Evolutionary conservation across 2,329 filamentous ascomycete genomes (phyloP), one percentile per base, ranked within the genome.

Genomic region (Dichotomopilus funicola): DNA sequence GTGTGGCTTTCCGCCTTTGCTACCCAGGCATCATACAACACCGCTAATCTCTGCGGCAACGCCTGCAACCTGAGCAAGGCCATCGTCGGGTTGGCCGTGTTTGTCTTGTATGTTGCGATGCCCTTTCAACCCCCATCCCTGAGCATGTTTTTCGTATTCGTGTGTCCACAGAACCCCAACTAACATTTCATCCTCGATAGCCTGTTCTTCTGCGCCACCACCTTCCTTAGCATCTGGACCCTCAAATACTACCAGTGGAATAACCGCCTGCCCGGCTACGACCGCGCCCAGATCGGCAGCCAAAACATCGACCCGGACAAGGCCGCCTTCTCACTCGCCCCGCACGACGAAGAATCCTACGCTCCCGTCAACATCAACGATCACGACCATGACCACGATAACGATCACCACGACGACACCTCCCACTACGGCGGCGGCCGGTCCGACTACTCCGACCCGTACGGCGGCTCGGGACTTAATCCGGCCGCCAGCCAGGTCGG

Each of bases 1-100:
- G 70, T 87, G 59, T 87, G 84, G 83, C 73, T 88, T 44, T 84
- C 83, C 2, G 84, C 79, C 13, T 87, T 87, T 66, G 79, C 84
- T 35, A 78, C 81, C 13, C 81, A 87, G 65, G 83, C 85, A 2
- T 75, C 80, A 7, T 87, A 81, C 71, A 86, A 87, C 70, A 74
- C 75, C 3, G 73, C 74, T 27, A 75, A 74, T 57, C 70, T 74
- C 34, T 86, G 83, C 63, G 79, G 79, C 2, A 68, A 72, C 36
- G 80, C 71, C 40, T 87, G 85, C 67, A 68, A 71, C n/a, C 67
- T 81, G 48, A 85, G 82, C 73, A 85, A 84, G 66, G 81, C 74
- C 54, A 75, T 85, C 58, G 83, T 87, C 31, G 84, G 74, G 31
- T 65, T 86, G 27, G 82, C 79, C 19, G 80, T 87, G 47, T 78